Percentiles rank a stretch among this genome's conserved stretches.
Conservation (phyloP, 2,329 filamentous ascomycete species). For the Didymella pomorum region DNA sequence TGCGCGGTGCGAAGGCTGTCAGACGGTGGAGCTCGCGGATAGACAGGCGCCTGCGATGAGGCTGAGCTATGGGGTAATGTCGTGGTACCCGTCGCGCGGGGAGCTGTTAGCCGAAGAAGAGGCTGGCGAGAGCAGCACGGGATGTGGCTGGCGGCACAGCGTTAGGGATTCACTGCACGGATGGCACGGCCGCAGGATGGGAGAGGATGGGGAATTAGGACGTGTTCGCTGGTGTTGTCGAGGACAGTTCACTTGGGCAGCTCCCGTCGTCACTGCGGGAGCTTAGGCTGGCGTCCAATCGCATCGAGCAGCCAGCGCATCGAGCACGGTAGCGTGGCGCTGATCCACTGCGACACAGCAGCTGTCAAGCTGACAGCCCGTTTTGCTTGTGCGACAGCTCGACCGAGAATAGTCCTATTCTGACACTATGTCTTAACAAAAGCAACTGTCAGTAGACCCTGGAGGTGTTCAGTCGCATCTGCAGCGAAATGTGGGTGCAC, state of each 20-base stretch:
- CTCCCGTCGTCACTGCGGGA: not conserved
- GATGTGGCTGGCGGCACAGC: constrained; percentile 13
- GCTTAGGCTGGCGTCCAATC: not conserved
- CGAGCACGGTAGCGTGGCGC: not conserved
- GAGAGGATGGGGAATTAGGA: not conserved
- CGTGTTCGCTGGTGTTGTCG: constrained; percentile 11
- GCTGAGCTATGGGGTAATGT: constrained; percentile 38
- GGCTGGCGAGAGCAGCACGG: constrained; percentile 30
- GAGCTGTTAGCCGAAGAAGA: constrained; percentile 36
- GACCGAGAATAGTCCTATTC: constrained; percentile 11
- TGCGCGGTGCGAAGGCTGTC: constrained; percentile 24
- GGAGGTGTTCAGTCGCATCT: not conserved
- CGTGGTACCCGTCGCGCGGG: constrained; percentile 34
- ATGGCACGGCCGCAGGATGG: not conserved
- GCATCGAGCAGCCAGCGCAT: not conserved
- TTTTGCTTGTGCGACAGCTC: constrained; percentile 5
- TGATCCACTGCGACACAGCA: constrained; percentile 23
- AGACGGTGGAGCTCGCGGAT: constrained; percentile 29
- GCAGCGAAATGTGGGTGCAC: too few relatives aligned
- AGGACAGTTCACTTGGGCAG: not conserved
- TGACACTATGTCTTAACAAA: constrained; percentile 15
- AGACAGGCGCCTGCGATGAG: constrained; percentile 22
- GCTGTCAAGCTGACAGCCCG: constrained; percentile 23
- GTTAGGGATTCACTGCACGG: constrained; percentile 10
- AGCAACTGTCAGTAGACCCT: not conserved